phyloP scores from a whole-genome alignment of 2,329 filamentous ascomycete genomes.

The Biscogniauxia marginata region DNA sequence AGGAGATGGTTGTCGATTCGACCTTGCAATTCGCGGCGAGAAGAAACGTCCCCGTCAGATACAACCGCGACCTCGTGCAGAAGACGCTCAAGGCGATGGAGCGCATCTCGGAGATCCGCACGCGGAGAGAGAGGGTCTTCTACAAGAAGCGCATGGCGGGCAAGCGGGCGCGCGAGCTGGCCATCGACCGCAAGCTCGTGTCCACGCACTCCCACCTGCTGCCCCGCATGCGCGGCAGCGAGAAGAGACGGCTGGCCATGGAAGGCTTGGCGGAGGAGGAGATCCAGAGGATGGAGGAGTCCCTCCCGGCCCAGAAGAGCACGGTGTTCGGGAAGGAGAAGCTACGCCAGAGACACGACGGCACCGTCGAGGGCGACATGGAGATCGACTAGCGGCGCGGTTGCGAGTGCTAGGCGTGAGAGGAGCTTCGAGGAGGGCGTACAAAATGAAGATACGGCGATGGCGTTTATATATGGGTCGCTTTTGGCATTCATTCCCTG shows the following conservation, averaged over 20 bases:
- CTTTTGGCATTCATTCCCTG: too few species aligned
- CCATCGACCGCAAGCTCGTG: conserved; percentile 81
- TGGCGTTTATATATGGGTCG: too few species aligned
- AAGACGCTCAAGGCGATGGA: conserved; percentile 92
- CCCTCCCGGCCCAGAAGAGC: conserved; percentile 27
- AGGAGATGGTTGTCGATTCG: conserved; percentile 84
- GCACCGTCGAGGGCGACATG: conserved; percentile 39
- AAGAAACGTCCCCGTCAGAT: conserved; percentile 91
- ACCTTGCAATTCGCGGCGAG: conserved; percentile 90
- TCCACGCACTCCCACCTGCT: conserved; percentile 91
- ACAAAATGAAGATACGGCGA: too few species aligned
- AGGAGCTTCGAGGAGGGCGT: too few species aligned
- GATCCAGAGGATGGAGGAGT: conserved; percentile 37
- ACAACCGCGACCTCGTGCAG: conserved; percentile 87
- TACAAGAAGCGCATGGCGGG: conserved; percentile 93
- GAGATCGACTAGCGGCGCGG: conserved; percentile 37
- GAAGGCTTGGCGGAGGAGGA: conserved; percentile 32
- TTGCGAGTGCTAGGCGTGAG: background rate
- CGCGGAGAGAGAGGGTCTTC: conserved; percentile 74
- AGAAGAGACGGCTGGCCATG: conserved; percentile 55
- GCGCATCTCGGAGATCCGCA: conserved; percentile 80
- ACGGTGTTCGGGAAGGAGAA: conserved; percentile 42
- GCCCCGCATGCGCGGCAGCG: conserved; percentile 65
- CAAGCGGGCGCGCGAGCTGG: conserved; percentile 79
- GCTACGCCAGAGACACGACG: conserved; percentile 39